These are phyloP conservation scores for Phytophthora citricola DNA, from an alignment of 352 stramenopile genomes.

Conservation along the genomic window DNA sequence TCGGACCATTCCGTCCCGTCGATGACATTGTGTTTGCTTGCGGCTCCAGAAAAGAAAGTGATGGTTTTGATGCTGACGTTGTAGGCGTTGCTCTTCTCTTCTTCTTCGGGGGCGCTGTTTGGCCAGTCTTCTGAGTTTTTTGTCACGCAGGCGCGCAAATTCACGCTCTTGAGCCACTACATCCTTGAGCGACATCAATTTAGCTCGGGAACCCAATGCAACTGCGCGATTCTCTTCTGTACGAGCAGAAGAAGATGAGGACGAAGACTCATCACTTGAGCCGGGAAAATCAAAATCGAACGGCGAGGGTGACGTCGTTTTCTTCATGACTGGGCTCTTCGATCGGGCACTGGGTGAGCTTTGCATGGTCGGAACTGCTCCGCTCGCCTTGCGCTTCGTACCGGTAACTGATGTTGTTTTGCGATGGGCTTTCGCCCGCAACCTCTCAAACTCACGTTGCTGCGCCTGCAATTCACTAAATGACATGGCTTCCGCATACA, in stretches of 20 bases:
- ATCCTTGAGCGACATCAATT: constrained; percentile 35
- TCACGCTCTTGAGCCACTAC: constrained; percentile 38
- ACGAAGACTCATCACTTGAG: constrained; percentile 36
- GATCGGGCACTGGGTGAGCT: neutral
- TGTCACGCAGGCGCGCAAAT: constrained; percentile 23
- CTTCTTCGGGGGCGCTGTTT: constrained; percentile 4
- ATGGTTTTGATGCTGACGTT: constrained; percentile 1
- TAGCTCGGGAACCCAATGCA: constrained; percentile 10
- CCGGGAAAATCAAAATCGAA: constrained; percentile 39
- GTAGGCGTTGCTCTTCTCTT: constrained; percentile 11
- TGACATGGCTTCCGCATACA: constrained; percentile 51
- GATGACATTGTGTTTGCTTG: constrained; percentile 18
- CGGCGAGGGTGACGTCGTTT: constrained; percentile 27
- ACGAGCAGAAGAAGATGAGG: constrained; percentile 10
- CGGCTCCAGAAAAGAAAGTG: constrained; percentile 7
- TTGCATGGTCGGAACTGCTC: neutral
- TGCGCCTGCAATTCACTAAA: constrained; percentile 74
- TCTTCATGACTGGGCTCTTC: constrained; percentile 30
- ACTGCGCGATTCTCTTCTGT: constrained; percentile 1
- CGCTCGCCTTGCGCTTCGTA: constrained; percentile 35
- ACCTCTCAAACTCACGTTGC: constrained; percentile 49
- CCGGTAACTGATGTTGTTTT: constrained; percentile 20
- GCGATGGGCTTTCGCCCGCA: constrained; percentile 35
- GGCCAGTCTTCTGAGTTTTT: constrained; percentile 12
- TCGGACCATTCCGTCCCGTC: constrained; percentile 32